Evolutionary conservation across 495 filamentous ascomycete species (phyloP), one percentile per base, ranked within the genome.

Genomic region (Aspergillus sclerotiicarbonarius): DNA sequence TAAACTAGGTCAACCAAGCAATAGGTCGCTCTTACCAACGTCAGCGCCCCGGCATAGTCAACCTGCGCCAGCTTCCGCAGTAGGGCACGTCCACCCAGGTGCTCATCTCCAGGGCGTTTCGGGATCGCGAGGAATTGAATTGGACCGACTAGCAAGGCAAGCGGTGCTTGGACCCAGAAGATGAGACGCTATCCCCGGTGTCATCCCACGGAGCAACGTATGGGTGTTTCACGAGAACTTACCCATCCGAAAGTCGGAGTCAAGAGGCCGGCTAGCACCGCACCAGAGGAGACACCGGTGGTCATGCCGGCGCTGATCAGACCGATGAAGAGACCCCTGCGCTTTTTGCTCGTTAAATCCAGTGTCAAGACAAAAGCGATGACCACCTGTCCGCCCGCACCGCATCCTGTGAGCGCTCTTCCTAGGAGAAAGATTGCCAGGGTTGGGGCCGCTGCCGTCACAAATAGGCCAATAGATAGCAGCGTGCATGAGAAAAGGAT

Each of bases 321-420:
- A 0, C 90, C 90, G 55, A 91, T 80, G 60, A 82, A 88, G 16
- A 93, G 54, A 1, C 88, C 90, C 51, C 90, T 73, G 21, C 82
- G 75, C 56, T 82, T 81, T 47, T 84, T 80, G 25, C 77, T 82
- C 0, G 83, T 78, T 41, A 93, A 64, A 63, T 91, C 84, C 4
- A 93, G 74, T 2, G 86, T 83, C 30, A 92, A 68, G 35, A 93
- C 89, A 50, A 87, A 82, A 0, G 83, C 75, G 5, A 89, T 77
- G 4, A 83, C 85, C 74, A 88, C 82, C 19, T 89, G 77, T 0
- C 86, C 87, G 8, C 85, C 86, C 7, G 80, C 82, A 2, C 88
- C 90, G 16, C 84, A 58, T 0, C 90, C 90, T 6, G 82, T 76
- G 15, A 91, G 51, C 9, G 80, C 81, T 1, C 90, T 76, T 6